Conservation (phyloP, 176 grass and related monocot species). For the Pontederia crassipes region DNA sequence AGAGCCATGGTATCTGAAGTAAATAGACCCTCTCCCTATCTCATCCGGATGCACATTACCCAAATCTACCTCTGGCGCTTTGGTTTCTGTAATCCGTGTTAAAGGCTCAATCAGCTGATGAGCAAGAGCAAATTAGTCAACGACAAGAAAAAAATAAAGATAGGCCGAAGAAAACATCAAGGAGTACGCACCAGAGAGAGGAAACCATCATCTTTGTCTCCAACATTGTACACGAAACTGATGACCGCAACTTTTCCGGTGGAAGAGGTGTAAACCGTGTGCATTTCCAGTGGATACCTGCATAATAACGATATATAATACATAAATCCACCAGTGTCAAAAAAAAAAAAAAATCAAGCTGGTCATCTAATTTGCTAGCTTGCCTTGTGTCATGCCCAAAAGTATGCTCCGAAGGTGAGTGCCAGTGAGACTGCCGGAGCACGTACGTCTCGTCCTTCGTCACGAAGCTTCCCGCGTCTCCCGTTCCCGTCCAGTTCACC, state of each 20-base stretch:
- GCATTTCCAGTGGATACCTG: slow-evolving; percentile 19
- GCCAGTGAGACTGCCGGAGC: slow-evolving; percentile 18
- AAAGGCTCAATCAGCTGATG: not conserved
- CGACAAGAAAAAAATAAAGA: too few relatives aligned
- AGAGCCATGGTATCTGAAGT: slow-evolving; percentile 10
- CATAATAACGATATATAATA: not conserved
- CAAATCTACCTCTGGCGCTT: not conserved
- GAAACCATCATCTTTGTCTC: not conserved
- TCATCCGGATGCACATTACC: not conserved
- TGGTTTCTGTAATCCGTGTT: not conserved
- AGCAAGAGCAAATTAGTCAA: not conserved
- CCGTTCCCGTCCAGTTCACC: slow-evolving; percentile 5
- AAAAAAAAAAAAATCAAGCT: not conserved
- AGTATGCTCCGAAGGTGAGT: slow-evolving; percentile 13
- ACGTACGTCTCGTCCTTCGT: not conserved
- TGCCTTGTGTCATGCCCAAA: slow-evolving; percentile 1
- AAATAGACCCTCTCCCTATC: not conserved
- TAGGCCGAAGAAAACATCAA: too few relatives aligned
- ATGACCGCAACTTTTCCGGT: slow-evolving; percentile 2
- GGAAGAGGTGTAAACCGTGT: not conserved
- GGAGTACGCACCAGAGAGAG: not conserved
- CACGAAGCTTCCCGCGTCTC: not conserved
- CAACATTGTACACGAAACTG: not conserved
- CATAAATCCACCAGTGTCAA: too few relatives aligned
- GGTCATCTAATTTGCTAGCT: not conserved